Evolutionary conservation across 2,329 filamentous ascomycete species (phyloP).

Genomic region (Fusarium dlaminii): DNA sequence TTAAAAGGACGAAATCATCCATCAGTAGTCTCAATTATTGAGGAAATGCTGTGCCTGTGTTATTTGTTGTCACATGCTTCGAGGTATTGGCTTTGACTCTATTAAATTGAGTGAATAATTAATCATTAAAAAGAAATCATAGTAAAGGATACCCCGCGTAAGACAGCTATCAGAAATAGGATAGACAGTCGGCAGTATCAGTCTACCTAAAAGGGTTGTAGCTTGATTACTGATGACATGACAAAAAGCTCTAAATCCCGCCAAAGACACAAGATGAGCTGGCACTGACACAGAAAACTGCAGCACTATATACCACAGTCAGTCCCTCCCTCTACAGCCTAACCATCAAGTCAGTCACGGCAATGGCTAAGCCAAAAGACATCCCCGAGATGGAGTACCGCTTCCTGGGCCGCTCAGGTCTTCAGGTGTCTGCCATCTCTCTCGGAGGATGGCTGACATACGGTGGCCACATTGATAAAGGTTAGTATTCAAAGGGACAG

Average conservation of each 20-base stretch:
- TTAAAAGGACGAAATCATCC: not conserved
- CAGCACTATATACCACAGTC: not conserved
- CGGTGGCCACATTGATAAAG: slow-evolving; percentile 74
- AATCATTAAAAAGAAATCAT: not conserved
- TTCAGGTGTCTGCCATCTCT: slow-evolving; percentile 80
- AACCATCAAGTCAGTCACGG: slow-evolving; percentile 15
- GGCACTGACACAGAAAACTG: not conserved
- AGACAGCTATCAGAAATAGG: not conserved
- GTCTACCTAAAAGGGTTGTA: not conserved
- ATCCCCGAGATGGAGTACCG: slow-evolving; percentile 74
- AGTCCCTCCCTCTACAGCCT: not conserved
- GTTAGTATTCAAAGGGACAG: slow-evolving; percentile 50
- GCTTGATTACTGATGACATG: not conserved
- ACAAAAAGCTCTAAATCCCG: slow-evolving; percentile 9
- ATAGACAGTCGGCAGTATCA: not conserved
- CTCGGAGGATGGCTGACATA: slow-evolving; percentile 80
- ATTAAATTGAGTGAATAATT: not conserved
- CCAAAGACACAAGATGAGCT: not conserved
- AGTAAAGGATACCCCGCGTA: slow-evolving; percentile 14
- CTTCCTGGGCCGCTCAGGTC: slow-evolving; percentile 73
- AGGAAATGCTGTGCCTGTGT: not conserved
- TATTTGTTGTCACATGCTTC: not conserved
- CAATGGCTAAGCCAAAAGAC: slow-evolving; percentile 54
- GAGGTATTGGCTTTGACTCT: not conserved
- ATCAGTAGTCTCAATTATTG: no score